These are phyloP conservation scores for Citrus maxima DNA, from an alignment of 345 rosid species.

Conservation along the genomic window DNA sequence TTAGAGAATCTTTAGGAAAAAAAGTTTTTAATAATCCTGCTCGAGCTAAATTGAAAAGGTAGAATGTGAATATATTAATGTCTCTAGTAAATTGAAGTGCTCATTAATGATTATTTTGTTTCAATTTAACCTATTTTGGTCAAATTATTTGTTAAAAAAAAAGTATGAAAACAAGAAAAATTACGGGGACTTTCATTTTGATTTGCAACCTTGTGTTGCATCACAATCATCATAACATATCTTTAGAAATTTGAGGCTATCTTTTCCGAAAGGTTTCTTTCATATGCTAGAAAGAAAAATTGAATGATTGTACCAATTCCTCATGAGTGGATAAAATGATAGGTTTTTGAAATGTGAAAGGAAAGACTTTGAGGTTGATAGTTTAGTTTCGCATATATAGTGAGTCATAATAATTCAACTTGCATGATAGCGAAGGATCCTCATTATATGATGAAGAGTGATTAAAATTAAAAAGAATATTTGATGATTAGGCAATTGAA, in stretches of 20 bases:
- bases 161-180: not conserved
- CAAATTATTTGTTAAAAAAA: too few species aligned
- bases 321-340: not conserved
- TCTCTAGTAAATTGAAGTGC: too few species aligned
- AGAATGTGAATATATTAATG: too few species aligned
- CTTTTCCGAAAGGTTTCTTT: not conserved
- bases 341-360: not conserved
- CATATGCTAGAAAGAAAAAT: not conserved
- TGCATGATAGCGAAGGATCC: not conserved
- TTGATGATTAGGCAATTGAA: not conserved
- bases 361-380: not conserved
- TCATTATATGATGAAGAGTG: not conserved
- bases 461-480: not conserved
- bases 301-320: too few species aligned
- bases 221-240: not conserved
- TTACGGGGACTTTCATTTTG: not conserved
- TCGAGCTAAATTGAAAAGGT: too few species aligned
- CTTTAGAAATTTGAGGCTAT: not conserved
- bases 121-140: too few species aligned
- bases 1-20: too few species aligned
- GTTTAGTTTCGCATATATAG: not conserved
- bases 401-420: not conserved
- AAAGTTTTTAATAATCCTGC: rapidly evolving
- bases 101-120: too few species aligned
- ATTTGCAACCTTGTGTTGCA: not conserved